Conservation (phyloP, 345 rosid species). For the Cardamine resedifolia region DNA sequence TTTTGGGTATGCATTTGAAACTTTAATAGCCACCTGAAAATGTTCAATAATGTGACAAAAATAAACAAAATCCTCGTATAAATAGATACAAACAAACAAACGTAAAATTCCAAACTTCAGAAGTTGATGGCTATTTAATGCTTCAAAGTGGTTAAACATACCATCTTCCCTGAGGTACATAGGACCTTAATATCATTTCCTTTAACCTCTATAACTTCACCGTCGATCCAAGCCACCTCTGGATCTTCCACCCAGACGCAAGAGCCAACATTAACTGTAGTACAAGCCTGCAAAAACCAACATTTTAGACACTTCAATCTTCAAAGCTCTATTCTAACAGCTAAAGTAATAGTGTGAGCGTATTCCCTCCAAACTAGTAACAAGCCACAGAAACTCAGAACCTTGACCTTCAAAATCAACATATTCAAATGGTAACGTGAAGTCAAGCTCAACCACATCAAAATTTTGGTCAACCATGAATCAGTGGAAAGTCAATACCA, state of each 20-base stretch:
- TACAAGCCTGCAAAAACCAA: constrained; percentile 38
- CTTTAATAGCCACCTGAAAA: constrained; percentile 63
- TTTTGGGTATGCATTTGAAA: constrained; percentile 73
- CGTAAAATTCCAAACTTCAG: not conserved
- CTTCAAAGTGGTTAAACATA: constrained; percentile 35
- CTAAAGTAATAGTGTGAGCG: not conserved
- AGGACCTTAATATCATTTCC: constrained; percentile 73
- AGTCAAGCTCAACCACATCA: not conserved
- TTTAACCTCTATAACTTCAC: constrained; percentile 69
- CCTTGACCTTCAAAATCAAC: not conserved
- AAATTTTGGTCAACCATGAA: constrained; percentile 23
- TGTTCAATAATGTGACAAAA: not conserved
- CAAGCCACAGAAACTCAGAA: not conserved
- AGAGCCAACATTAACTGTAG: constrained; percentile 65
- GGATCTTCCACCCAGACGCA: constrained; percentile 92
- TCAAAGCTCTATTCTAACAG: not conserved
- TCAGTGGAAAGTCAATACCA: constrained; percentile 21
- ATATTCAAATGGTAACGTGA: not conserved
- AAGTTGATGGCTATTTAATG: not conserved
- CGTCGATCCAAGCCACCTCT: constrained; percentile 86
- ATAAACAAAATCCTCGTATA: not conserved
- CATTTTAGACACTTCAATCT: not conserved
- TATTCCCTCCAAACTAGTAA: constrained; percentile 3
- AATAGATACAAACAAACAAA: not conserved
- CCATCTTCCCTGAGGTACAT: constrained; percentile 87